phyloP scores from a whole-genome alignment of 371 early-diverging fungal genomes.

The Encephalitozoon intestinalis region DNA sequence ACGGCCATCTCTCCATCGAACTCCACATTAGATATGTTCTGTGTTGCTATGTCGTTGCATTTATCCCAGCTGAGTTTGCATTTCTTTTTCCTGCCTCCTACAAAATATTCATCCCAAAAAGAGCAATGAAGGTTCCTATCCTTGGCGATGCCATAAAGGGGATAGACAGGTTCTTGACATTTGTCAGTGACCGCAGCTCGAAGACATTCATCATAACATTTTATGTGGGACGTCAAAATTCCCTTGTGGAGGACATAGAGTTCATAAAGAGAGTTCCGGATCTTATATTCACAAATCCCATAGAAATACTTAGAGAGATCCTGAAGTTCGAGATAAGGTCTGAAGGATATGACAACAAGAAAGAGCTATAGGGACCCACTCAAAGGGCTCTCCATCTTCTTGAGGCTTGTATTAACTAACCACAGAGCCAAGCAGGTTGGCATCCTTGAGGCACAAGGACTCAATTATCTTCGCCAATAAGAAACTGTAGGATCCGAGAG shows the following conservation, averaged over 20 bases:
- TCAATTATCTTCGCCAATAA: neutral
- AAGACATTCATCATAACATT: conserved; percentile 35
- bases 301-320: conserved; percentile 21
- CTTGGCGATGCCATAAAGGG: conserved; percentile 25
- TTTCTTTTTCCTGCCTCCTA: conserved; percentile 37
- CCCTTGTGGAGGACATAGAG: conserved; percentile 31
- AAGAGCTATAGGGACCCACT: neutral
- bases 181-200: conserved; percentile 32
- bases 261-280: conserved; percentile 36
- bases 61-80: conserved; percentile 32
- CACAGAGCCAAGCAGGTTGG: no score
- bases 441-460: no score
- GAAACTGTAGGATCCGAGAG: neutral
- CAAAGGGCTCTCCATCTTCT: no score
- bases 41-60: conserved; percentile 41
- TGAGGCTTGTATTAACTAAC: no score
- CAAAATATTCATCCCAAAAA: conserved; percentile 32
- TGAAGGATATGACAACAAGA: conserved; percentile 17
- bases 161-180: conserved; percentile 37
- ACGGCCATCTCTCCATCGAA: conserved; percentile 31
- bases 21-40: conserved; percentile 40
- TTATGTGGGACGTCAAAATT: conserved; percentile 18
- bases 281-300: conserved; percentile 35
- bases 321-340: conserved; percentile 36
- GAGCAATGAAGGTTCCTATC: conserved; percentile 29